Base-by-base conservation (phyloP, 768 basidiomycete species). In the Amanita rubescens region DNA sequence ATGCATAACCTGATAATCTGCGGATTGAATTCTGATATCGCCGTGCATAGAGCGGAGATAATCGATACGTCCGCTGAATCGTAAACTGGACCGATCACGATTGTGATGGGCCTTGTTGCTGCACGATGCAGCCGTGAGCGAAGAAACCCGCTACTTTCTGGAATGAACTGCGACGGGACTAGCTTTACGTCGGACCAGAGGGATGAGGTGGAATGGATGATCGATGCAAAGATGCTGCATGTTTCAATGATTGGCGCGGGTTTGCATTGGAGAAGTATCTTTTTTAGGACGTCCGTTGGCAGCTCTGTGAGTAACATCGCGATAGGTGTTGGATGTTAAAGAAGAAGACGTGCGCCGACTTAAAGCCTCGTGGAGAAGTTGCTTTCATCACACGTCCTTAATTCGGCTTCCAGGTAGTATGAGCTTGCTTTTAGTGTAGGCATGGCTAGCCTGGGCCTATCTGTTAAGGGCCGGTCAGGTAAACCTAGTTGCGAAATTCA, bases 391-490 rank as follows among this genome's bases (percentile, higher is more conserved):
- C 27, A 8, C n/a, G n/a, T n/a, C n/a, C n/a, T n/a, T n/a, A n/a
- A n/a, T n/a, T n/a, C n/a, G n/a, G n/a, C n/a, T n/a, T n/a, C n/a
- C n/a, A n/a, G n/a, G n/a, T n/a, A n/a, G n/a, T n/a, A n/a, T n/a
- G n/a, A n/a, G n/a, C n/a, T n/a, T n/a, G n/a, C n/a, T n/a, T n/a
- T n/a, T n/a, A n/a, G n/a, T n/a, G n/a, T n/a, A n/a, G n/a, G n/a
- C n/a, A n/a, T n/a, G n/a, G n/a, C n/a, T n/a, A n/a, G n/a, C n/a
- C n/a, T n/a, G n/a, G n/a, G 42, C 9, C 14, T 2, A 39, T 15
- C 8, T 41, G 14, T 51, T 51, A 24, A 51, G 49, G 49, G 49
- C 49, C 39, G 49, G 49, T 51, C 38, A 42, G 25, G 25, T 25
- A 12, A 20, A 15, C 15, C 25, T n/a, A 46, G n/a, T n/a, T n/a